Percentiles rank a stretch among this genome's conserved stretches.
These are phyloP conservation scores for Coemansia sp. DNA, from an alignment of 192 early-diverging fungal genomes.

Conservation along the genomic window DNA sequence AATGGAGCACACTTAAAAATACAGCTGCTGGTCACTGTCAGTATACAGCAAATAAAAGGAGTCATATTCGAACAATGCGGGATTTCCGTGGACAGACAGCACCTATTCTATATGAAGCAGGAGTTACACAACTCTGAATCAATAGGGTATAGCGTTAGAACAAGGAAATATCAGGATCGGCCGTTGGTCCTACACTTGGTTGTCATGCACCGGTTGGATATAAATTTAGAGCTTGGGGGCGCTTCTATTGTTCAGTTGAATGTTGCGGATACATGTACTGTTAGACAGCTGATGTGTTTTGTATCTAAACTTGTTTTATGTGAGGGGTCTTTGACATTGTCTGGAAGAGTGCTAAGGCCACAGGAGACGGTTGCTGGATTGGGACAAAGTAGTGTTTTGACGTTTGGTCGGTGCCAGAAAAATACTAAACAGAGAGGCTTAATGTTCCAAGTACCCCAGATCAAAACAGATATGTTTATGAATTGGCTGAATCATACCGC, in stretches of 20 bases:
- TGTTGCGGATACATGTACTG: neutral
- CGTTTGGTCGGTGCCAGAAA: neutral
- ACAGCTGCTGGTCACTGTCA: constrained; percentile 5
- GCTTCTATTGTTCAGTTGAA: neutral
- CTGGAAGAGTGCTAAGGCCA: neutral
- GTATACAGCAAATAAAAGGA: neutral
- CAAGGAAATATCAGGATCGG: neutral
- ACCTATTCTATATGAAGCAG: neutral
- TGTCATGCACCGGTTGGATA: neutral
- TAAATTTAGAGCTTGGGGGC: neutral
- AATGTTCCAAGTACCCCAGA: neutral
- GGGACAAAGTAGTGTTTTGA: neutral
- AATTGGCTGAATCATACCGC: neutral
- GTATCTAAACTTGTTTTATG: neutral
- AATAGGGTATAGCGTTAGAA: neutral
- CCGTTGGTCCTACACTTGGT: neutral
- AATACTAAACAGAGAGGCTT: too few relatives aligned
- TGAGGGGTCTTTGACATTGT: neutral
- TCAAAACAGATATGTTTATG: neutral
- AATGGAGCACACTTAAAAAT: neutral
- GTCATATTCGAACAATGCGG: neutral
- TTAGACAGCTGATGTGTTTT: neutral
- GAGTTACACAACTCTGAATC: constrained; percentile 2
- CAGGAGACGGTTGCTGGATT: constrained; percentile 1
- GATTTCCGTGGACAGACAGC: neutral